Conservation (phyloP, 2,329 filamentous ascomycete species). For the Colletotrichum zoysiae region DNA sequence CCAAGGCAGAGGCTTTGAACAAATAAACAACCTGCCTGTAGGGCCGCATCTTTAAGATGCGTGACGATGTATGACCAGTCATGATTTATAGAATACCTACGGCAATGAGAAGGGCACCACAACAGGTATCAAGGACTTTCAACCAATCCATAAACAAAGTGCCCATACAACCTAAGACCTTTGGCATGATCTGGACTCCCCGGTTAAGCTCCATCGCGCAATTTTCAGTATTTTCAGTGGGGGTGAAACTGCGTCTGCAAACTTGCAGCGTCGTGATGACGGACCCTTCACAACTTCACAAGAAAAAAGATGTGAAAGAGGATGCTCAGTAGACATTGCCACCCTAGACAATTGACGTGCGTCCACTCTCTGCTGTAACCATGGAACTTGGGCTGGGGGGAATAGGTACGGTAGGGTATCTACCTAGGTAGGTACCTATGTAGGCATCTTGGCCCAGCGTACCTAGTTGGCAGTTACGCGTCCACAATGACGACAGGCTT, state of each 20-base stretch:
- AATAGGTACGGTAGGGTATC: background rate
- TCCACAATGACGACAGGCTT: conserved; percentile 41
- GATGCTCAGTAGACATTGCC: background rate
- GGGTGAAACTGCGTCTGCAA: background rate
- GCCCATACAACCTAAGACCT: background rate
- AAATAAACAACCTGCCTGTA: conserved; percentile 53
- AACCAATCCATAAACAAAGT: conserved; percentile 27
- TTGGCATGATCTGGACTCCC: background rate
- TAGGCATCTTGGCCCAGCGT: conserved; percentile 1
- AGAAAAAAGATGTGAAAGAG: background rate
- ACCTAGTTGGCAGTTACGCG: conserved; percentile 19
- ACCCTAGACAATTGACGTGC: background rate
- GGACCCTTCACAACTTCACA: no score
- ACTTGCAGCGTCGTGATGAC: background rate
- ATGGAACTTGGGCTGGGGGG: background rate
- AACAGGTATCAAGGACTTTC: background rate
- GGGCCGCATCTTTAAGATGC: conserved; percentile 6
- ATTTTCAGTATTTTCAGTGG: background rate
- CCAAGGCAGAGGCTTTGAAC: conserved; percentile 75
- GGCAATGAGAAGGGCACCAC: conserved; percentile 2
- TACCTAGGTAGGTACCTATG: no score
- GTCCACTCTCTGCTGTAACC: background rate
- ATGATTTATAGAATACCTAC: conserved; percentile 20
- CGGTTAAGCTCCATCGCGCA: background rate
- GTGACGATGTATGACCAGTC: conserved; percentile 31